Base-by-base conservation (phyloP, 108 stramenopile genomes). In the Cyclotella atomus region DNA sequence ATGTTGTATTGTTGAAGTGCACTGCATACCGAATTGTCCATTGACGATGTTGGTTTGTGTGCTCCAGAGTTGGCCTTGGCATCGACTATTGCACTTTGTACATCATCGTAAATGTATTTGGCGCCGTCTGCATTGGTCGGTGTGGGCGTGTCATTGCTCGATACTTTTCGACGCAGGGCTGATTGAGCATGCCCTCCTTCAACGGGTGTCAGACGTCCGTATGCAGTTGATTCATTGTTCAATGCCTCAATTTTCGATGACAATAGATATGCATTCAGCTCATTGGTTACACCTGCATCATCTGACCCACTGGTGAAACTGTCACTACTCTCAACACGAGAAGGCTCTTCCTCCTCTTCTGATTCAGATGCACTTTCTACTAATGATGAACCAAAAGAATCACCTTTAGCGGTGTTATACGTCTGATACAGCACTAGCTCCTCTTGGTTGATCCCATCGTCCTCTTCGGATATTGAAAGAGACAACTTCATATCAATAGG, bases 91-190 rank as follows among this genome's bases (percentile, higher is more conserved):
- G 75, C 67, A 50, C 52, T 69, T 50, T 63, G 60, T 21, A 57
- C 28, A 54, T 60, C 47, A 27, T 45, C 47, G 54, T 63, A 68
- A 15, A 75, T 65, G 19, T 49, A 36, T 32, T 43, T 75, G 0
- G 72, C 72, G 27, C 72, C 72, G 15, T 8, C 61, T 20, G 52
- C 72, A n/a, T 73, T 60, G 4, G 65, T 75, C 24, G 73, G 73
- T 8, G 73, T 75, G 23, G 73, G 57, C 2, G 73, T 75, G 28
- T 73, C 62, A 54, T 16, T 36, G 15, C 35, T 27, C 35, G 35
- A 47, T 21, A 32, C 9, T 24, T 45, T 36, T 21, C 23, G 12
- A 2, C 32, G 20, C 19, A 66, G 34, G 3, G 33, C 57, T n/a
- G 74, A 66, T 5, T 46, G 21, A 36, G n/a, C 34, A 35, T 47